Base-by-base conservation (phyloP, 129 eudicot genomes). In the Helichrysum umbraculigerum region DNA sequence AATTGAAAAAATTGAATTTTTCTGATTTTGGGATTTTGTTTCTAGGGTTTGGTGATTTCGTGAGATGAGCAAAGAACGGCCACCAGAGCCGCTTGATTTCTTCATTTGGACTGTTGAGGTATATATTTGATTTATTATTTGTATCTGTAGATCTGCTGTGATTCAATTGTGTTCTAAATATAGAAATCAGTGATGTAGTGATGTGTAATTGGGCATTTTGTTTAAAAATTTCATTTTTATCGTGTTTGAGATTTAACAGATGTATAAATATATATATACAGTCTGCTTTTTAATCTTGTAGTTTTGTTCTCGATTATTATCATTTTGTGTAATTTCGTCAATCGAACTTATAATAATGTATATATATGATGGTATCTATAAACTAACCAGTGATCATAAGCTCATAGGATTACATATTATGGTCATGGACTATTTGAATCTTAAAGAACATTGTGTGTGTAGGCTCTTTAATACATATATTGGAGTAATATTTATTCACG, bases 61-160 rank as follows among this genome's bases (percentile, higher is more conserved):
- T 79, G 95, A 83, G 84, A 91, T 91, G 97, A 91, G 78, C 86
- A 91, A 85, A 79, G 92, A 91, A 78, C 82, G 87, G 84, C 88
- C 95, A 56, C 97, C 97, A 29, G 97, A 91, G 90, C 97, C 97
- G 73, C 91, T 91, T 81, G 97, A 91, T 88, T 91, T 91, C 92
- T 91, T 91, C 82, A 91, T 91, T 65, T 91, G 97, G 97, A 91
- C 97, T 15, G 92, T 91, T 70, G 97, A 91, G 97, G 97, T 91
- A 77, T 47, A 11, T 16, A 12, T 62, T 62, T 62, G 29, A 28
- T 57, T 57, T 57, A 22, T 28, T 5, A 15, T 22, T 54, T 47
- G 12, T 54, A 16, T 21, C 39, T 30, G 50, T n/a, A 56, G 22
- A 56, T 19, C 61, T 71, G 66, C 50, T 57, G 44, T 47, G 15